Conservation (phyloP, 1,139 yeast species). For the Pichia inconspicua region DNA sequence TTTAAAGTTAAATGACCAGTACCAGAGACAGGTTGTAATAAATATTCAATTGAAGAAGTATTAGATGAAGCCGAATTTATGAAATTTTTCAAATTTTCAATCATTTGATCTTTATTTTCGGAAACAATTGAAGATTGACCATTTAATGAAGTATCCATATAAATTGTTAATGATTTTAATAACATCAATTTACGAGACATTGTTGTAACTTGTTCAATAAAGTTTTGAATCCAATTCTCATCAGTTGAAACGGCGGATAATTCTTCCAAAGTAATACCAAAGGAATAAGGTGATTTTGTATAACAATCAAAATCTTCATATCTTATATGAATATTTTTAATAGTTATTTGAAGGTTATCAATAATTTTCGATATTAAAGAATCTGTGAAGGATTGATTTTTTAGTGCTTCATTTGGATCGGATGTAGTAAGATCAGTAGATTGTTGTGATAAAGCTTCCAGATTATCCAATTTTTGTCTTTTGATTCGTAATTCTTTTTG, state of each 20-base stretch:
- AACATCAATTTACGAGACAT: conserved; percentile 74
- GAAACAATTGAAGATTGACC: conserved; percentile 37
- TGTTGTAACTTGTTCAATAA: conserved; percentile 62
- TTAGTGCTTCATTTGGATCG: conserved; percentile 32
- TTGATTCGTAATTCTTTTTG: conserved; percentile 61
- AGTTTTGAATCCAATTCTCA: conserved; percentile 76
- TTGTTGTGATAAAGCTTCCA: conserved; percentile 45
- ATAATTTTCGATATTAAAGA: conserved; percentile 81
- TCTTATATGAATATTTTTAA: conserved; percentile 82
- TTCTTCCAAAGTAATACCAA: conserved; percentile 79
- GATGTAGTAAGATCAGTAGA: conserved; percentile 15
- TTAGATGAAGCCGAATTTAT: conserved; percentile 29
- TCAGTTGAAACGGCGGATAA: conserved; percentile 90
- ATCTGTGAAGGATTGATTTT: conserved; percentile 78
- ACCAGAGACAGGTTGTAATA: conserved; percentile 86
- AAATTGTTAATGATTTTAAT: conserved; percentile 65
- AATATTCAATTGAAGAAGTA: conserved; percentile 42
- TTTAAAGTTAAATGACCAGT: conserved; percentile 74
- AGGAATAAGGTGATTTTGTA: conserved; percentile 65
- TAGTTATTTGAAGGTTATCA: conserved; percentile 89
- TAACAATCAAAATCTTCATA: conserved; percentile 72
- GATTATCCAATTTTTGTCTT: conserved; percentile 55
- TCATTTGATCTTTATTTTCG: conserved; percentile 36
- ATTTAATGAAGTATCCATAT: conserved; percentile 66
- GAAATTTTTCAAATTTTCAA: conserved; percentile 34